Evolutionary conservation across 352 stramenopile species (phyloP).

Genomic region (Phytopythium aichiense): DNA sequence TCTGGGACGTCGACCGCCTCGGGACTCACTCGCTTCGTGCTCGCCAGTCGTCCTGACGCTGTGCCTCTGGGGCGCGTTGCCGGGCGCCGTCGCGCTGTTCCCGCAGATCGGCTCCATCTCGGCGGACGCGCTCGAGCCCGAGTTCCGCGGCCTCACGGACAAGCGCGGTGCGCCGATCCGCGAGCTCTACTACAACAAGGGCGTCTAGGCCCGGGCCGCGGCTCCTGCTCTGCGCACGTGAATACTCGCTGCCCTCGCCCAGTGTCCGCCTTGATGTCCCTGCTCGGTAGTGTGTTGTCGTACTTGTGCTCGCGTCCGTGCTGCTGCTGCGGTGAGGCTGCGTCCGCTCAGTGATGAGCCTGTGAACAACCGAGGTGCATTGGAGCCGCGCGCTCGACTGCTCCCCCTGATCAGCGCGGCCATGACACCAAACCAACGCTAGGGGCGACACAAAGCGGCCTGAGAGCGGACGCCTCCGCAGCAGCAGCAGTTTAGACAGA

Average conservation of each 20-base stretch:
- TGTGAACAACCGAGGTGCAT: conserved; percentile 33
- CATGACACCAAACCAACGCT: conserved; percentile 20
- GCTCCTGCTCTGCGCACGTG: neutral
- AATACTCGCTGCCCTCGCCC: neutral
- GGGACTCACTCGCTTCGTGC: conserved; percentile 2
- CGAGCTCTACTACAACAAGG: conserved; percentile 82
- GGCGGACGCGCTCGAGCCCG: conserved; percentile 51
- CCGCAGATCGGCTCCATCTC: conserved; percentile 74
- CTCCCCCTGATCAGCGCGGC: conserved; percentile 26
- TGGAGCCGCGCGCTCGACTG: conserved; percentile 28
- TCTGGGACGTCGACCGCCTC: neutral
- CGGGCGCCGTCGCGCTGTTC: conserved; percentile 77
- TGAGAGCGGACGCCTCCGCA: neutral
- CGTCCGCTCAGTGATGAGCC: conserved; percentile 30
- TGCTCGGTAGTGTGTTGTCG: neutral
- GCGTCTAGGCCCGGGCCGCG: conserved; percentile 32
- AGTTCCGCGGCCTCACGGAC: conserved; percentile 59
- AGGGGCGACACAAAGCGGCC: conserved; percentile 3
- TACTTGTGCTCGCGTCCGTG: neutral
- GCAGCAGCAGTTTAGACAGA: neutral
- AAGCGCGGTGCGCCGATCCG: conserved; percentile 50
- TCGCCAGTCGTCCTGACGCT: conserved; percentile 59
- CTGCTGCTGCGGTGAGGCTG: neutral
- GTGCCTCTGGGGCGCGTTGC: conserved; percentile 75
- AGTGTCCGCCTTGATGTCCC: neutral